Conservation (phyloP, 129 eudicot species). For the Flaveria robusta region DNA sequence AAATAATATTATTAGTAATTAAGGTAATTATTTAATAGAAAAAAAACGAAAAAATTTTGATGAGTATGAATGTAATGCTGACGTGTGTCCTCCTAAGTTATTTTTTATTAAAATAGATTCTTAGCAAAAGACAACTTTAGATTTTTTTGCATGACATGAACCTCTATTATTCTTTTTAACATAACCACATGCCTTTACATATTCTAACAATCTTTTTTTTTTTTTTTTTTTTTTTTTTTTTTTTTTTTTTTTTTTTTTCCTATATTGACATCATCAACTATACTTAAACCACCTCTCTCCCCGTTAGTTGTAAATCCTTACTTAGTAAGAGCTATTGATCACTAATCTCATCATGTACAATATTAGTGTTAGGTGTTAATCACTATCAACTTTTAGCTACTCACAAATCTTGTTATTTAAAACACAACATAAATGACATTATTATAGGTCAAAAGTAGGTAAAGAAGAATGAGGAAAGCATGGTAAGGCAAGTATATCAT, state of each 20-base stretch:
- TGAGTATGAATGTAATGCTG: no score
- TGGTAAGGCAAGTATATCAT: conserved; percentile 16
- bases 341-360: not conserved
- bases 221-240: not conserved
- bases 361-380: not conserved
- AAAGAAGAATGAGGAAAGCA: conserved; percentile 22
- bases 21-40: no score
- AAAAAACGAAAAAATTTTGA: no score
- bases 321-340: not conserved
- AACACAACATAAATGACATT: conserved; percentile 11
- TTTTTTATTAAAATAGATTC: no score
- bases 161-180: no score
- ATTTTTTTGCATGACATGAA: no score
- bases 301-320: not conserved
- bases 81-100: no score
- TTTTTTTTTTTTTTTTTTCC: not conserved
- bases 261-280: not conserved
- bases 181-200: no score
- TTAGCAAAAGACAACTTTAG: no score
- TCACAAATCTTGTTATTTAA: not conserved
- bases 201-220: not conserved
- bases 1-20: no score
- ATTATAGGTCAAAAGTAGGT: conserved; percentile 39
- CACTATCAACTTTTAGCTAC: not conserved
- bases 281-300: not conserved